phyloP scores from a whole-genome alignment of 225 moss, liverwort and hornwort genomes.

The Sphagnum tenellum region DNA sequence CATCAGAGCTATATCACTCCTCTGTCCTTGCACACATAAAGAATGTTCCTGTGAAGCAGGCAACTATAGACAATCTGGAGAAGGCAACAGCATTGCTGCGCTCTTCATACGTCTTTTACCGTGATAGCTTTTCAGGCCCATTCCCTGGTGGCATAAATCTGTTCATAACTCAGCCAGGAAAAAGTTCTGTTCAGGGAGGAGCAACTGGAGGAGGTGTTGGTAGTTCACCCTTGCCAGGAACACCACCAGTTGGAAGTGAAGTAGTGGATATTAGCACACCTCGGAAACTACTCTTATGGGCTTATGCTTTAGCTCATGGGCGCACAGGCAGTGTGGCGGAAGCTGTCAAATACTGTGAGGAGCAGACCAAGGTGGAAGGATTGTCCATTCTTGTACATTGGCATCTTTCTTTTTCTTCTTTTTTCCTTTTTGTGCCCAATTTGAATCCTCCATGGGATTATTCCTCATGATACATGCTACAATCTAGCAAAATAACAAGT shows the following conservation, averaged over 20 bases:
- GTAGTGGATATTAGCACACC: constrained; percentile 80
- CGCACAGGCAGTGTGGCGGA: constrained; percentile 71
- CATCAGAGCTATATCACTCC: constrained; percentile 25
- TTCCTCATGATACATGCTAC: background rate
- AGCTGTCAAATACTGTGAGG: constrained; percentile 92
- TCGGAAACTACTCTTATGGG: constrained; percentile 88
- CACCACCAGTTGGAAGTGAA: constrained; percentile 36
- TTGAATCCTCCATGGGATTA: background rate
- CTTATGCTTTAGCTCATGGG: constrained; percentile 82
- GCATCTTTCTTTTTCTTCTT: background rate
- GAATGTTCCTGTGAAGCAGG: constrained; percentile 60
- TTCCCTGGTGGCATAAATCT: constrained; percentile 82
- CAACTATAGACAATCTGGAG: constrained; percentile 59
- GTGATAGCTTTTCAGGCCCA: constrained; percentile 84
- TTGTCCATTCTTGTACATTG: constrained; percentile 1
- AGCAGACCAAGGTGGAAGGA: constrained; percentile 72
- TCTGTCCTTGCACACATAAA: constrained; percentile 30
- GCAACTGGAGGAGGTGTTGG: constrained; percentile 23
- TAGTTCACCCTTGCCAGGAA: constrained; percentile 20
- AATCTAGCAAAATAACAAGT: background rate
- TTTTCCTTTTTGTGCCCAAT: background rate
- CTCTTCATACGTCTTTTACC: constrained; percentile 77
- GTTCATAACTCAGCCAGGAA: constrained; percentile 45
- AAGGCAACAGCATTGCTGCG: constrained; percentile 70
- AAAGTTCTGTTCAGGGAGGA: constrained; percentile 22